Conservation (phyloP, 2,329 filamentous ascomycete species). For the Hirsutella rhossiliensis region DNA sequence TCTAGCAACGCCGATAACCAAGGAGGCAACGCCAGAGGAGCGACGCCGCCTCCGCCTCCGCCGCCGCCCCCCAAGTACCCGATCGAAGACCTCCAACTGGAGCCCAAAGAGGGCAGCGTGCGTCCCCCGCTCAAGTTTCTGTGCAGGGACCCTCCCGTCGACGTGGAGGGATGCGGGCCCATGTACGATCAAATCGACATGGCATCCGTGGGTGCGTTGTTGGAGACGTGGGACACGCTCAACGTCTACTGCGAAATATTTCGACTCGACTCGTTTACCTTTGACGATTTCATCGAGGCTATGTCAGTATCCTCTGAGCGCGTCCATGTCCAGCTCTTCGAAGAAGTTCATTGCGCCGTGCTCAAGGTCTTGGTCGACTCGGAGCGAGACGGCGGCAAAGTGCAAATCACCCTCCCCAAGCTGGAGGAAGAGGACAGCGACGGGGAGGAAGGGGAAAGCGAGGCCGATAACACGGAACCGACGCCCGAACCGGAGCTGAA, state of each 20-base stretch:
- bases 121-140: constrained; percentile 72
- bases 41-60: constrained; percentile 44
- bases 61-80: constrained; percentile 76
- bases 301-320: constrained; percentile 67
- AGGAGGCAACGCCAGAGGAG: constrained; percentile 15
- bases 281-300: constrained; percentile 89
- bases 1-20: constrained; percentile 29
- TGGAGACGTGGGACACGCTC: constrained; percentile 92
- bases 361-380: constrained; percentile 75
- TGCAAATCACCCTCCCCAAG: constrained; percentile 68
- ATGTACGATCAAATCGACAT: constrained; percentile 50
- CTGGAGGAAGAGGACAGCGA: constrained; percentile 61
- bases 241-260: constrained; percentile 98
- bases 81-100: constrained; percentile 82
- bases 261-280: constrained; percentile 89
- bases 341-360: constrained; percentile 84
- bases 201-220: constrained; percentile 70
- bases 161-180: constrained; percentile 15
- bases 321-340: constrained; percentile 69
- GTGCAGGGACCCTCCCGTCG: constrained; percentile 49
- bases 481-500: constrained; percentile 62
- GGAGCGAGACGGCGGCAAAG: constrained; percentile 62
- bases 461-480: constrained; percentile 37
- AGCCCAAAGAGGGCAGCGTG: constrained; percentile 50
- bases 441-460: constrained; percentile 48